A percentile compares a stretch with the other conserved stretches of the same genome.
phyloP scores from a whole-genome alignment of 805 yeast species.

The Kuraishia molischiana region DNA sequence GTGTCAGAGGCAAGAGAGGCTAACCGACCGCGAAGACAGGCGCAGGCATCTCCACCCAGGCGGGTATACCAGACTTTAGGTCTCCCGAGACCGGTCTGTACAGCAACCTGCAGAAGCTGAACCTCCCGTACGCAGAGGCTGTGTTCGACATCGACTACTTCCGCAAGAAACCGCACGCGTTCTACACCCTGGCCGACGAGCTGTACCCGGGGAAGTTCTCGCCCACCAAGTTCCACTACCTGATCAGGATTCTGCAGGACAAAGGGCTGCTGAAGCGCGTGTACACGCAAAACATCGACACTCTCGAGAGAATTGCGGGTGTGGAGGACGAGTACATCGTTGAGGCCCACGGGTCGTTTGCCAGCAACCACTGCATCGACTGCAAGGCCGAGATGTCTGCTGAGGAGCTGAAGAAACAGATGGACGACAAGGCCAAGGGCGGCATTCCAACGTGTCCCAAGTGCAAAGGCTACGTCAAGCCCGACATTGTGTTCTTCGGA shows the following conservation, averaged over 20 bases:
- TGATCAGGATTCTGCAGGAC: conserved; percentile 59
- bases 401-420: conserved; percentile 29
- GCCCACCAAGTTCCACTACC: conserved; percentile 76
- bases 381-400: conserved; percentile 49
- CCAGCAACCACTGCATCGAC: conserved; percentile 71
- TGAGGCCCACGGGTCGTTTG: conserved; percentile 96
- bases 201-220: conserved; percentile 79
- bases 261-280: conserved; percentile 55
- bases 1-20: neutral
- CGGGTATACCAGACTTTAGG: conserved; percentile 94
- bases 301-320: conserved; percentile 82
- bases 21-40: too few relatives aligned
- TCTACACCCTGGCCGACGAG: conserved; percentile 75
- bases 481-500: conserved; percentile 92
- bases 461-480: conserved; percentile 78
- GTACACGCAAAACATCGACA: conserved; percentile 91
- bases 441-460: conserved; percentile 45
- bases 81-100: conserved; percentile 87
- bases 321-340: conserved; percentile 53
- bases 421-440: conserved; percentile 22
- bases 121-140: conserved; percentile 90
- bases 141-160: conserved; percentile 88
- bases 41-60: conserved; percentile 89
- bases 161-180: conserved; percentile 67
- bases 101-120: conserved; percentile 61